Percentiles rank a stretch among this genome's conserved stretches.
Evolutionary conservation across 2,329 filamentous ascomycete genomes (phyloP).

Genomic region (Venturia aucupariae): DNA sequence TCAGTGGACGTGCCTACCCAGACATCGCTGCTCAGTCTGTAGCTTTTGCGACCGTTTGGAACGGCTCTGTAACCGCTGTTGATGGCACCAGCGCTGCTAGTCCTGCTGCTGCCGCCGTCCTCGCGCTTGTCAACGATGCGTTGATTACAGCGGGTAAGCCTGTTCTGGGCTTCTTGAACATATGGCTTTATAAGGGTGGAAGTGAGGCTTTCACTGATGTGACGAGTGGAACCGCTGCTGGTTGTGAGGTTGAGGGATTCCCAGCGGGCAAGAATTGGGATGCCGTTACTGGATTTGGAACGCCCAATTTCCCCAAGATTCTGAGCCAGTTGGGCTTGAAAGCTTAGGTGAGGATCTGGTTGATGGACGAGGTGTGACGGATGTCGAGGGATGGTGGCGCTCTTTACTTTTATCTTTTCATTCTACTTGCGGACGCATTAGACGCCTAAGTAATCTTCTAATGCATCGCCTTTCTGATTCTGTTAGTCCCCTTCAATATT

Average conservation of each 20-base stretch:
- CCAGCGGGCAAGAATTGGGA: conserved; percentile 36
- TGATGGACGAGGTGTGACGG: not conserved
- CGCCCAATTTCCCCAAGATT: conserved; percentile 25
- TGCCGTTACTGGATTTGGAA: conserved; percentile 40
- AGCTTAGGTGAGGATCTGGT: not conserved
- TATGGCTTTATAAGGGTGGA: conserved; percentile 39
- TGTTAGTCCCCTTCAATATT: too few species aligned
- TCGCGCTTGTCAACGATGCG: conserved; percentile 50
- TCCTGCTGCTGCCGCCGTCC: conserved; percentile 45
- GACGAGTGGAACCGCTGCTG: conserved; percentile 26
- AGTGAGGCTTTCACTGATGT: conserved; percentile 20
- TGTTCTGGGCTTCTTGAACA: conserved; percentile 46
- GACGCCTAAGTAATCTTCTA: not conserved
- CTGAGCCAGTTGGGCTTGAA: conserved; percentile 8
- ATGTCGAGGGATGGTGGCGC: not conserved
- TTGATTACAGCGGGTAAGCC: conserved; percentile 37
- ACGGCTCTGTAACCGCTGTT: not conserved
- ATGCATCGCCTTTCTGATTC: not conserved
- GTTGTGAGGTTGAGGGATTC: conserved; percentile 21
- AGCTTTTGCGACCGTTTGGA: conserved; percentile 3
- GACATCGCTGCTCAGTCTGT: conserved; percentile 15
- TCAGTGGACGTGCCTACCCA: conserved; percentile 15
- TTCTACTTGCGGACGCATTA: not conserved
- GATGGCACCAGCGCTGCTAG: conserved; percentile 14
- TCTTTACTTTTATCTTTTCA: too few species aligned